Base-by-base conservation (phyloP, 2,329 filamentous ascomycete genomes). In the Exophiala lecanii-corni region DNA sequence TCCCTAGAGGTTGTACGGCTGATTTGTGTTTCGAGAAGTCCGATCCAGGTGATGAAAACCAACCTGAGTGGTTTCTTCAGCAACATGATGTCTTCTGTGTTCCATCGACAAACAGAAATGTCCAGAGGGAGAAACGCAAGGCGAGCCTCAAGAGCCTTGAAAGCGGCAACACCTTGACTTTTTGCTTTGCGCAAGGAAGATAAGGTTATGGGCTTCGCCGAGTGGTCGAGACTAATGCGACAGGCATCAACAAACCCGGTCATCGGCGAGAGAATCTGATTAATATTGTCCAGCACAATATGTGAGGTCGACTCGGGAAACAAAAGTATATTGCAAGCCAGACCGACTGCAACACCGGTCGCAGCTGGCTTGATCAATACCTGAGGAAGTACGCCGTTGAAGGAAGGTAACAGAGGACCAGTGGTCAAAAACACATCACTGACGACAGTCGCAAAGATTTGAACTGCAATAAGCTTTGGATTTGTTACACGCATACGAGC, bases 251-350 rank as follows among this genome's bases (percentile, higher is more conserved):
- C n/a, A 36, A 45, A 45, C 2, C 56, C 47, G 2, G 61, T 58
- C 4, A 71, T 39, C 0, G 66, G 61, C 0, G 43, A 45, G 0
- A 66, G 54, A 0, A 69, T 42, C 15, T 49, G 55, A 41, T 59
- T 59, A 47, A 59, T 59, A 19, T 49, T 58, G 20, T 52, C 56
- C 0, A 75, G 55, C 1, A 71, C 65, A 2, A 64, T 58, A 17
- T 67, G 65, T 0, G 72, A 73, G 0, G 73, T 71, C 0, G 73
- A 75, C 30, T 67, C 65, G 0, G 73, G 73, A 41, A 75, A 75
- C 33, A 75, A 59, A 3, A 75, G 43, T 1, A 75, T 38, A 4
- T 63, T 67, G 33, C 66, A 71, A 3, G 59, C 65, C 2, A 69
- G 41, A 1, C 71, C 73, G 1, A 75, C 54, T 0, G 66, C 73